Evolutionary conservation across 2,329 filamentous ascomycete genomes (phyloP).

Genomic region (Keithomyces neogunnii): DNA sequence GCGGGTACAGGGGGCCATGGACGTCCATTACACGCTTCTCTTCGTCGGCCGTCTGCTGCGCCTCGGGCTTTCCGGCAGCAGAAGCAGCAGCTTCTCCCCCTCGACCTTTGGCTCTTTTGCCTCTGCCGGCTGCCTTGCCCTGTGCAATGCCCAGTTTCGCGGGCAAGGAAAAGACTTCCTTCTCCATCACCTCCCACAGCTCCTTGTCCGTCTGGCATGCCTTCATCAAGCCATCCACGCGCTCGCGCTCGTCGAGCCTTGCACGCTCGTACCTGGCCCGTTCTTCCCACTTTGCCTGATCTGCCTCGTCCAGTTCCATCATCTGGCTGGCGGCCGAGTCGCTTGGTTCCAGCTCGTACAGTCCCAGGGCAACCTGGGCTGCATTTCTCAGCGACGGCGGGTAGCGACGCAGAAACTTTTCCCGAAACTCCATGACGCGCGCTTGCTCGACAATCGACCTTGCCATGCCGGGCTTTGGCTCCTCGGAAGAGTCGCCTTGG

Average conservation of each 20-base stretch:
- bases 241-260: slow-evolving; percentile 36
- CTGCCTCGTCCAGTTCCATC: slow-evolving; percentile 21
- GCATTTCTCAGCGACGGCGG: slow-evolving; percentile 30
- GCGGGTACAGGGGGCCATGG: slow-evolving; percentile 57
- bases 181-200: slow-evolving; percentile 59
- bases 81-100: not conserved
- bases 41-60: slow-evolving; percentile 7
- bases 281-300: slow-evolving; percentile 26
- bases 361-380: slow-evolving; percentile 28
- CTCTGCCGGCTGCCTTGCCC: not conserved
- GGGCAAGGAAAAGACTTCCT: slow-evolving; percentile 57
- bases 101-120: slow-evolving; percentile 3
- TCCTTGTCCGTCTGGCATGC: slow-evolving; percentile 50
- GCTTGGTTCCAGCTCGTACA: slow-evolving; percentile 25
- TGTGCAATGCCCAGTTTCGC: slow-evolving; percentile 41
- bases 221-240: slow-evolving; percentile 47
- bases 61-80: not conserved
- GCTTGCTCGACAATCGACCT: slow-evolving; percentile 25
- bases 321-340: slow-evolving; percentile 15
- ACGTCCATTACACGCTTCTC: slow-evolving; percentile 39
- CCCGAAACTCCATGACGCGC: slow-evolving; percentile 22
- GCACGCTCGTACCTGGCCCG: slow-evolving; percentile 25
- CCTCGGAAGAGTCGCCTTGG: not conserved
- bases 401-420: slow-evolving; percentile 28
- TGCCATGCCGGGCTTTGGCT: slow-evolving; percentile 6